phyloP scores from a whole-genome alignment of 208 protist species.

The Spongospora subterranea region DNA sequence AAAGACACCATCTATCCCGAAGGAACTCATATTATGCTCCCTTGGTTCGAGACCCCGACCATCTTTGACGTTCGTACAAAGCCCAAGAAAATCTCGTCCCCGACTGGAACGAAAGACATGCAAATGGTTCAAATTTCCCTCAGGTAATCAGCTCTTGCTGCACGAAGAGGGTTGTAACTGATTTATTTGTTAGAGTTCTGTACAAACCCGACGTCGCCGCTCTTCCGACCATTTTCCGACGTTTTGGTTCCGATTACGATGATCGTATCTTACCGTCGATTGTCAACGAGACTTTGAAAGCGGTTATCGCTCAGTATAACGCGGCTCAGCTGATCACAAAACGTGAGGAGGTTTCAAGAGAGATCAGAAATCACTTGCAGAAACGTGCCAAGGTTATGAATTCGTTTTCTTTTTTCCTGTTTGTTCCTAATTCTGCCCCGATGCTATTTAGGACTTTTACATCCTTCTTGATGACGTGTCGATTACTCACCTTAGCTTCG shows the following conservation, averaged over 20 bases:
- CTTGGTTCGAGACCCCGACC: constrained; percentile 92
- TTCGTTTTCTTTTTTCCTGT: not conserved
- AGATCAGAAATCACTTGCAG: constrained; percentile 58
- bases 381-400: constrained; percentile 83
- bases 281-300: constrained; percentile 97
- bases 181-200: constrained; percentile 82
- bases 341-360: constrained; percentile 86
- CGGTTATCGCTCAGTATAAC: constrained; percentile 97
- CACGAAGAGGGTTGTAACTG: not conserved
- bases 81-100: constrained; percentile 77
- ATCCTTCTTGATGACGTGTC: constrained; percentile 95
- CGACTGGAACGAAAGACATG: constrained; percentile 87
- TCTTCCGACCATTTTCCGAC: constrained; percentile 90
- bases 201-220: constrained; percentile 88
- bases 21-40: constrained; percentile 81
- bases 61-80: constrained; percentile 94
- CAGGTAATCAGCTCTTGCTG: constrained; percentile 58
- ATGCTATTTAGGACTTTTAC: constrained; percentile 87
- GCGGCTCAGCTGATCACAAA: constrained; percentile 97
- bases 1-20: constrained; percentile 84
- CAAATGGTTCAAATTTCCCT: constrained; percentile 98
- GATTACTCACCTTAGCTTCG: constrained; percentile 80
- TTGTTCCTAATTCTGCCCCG: not conserved
- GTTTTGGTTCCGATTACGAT: constrained; percentile 93
- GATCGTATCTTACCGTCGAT: constrained; percentile 97